phyloP scores from a whole-genome alignment of 2,329 filamentous ascomycete genomes.

The Phoma sp. region DNA sequence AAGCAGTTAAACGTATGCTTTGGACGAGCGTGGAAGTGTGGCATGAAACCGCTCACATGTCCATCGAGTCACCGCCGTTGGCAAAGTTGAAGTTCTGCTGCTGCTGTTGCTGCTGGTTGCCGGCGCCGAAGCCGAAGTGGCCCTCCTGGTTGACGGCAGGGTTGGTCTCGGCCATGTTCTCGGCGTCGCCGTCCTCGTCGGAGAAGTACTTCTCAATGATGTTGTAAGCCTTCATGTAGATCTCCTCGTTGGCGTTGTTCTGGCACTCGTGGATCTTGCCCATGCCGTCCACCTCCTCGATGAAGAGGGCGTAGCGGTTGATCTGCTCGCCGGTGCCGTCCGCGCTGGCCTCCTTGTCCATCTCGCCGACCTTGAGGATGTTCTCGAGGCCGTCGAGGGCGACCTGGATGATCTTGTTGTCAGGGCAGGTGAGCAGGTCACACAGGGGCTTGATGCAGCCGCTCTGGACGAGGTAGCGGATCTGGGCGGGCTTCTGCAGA shows the following conservation, averaged over 20 bases:
- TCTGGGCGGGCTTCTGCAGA: conserved; percentile 98
- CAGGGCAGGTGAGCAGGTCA: conserved; percentile 91
- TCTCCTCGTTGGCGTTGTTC: conserved; percentile 99
- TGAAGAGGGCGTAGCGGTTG: conserved; percentile 97
- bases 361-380: conserved; percentile 98
- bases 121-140: conserved; percentile 78
- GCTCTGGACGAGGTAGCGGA: conserved; percentile 89
- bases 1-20: conserved; percentile 8
- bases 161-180: conserved; percentile 78
- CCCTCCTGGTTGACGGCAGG: conserved; percentile 74
- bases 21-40: background rate
- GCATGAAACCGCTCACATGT: conserved; percentile 64
- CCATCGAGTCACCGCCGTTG: conserved; percentile 75
- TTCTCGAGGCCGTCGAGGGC: conserved; percentile 98
- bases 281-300: conserved; percentile 98
- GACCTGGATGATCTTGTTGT: conserved; percentile 99
- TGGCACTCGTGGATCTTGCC: conserved; percentile 99
- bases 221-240: conserved; percentile 99
- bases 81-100: conserved; percentile 94
- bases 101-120: conserved; percentile 61
- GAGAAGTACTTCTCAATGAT: conserved; percentile 99
- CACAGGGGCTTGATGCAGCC: conserved; percentile 98
- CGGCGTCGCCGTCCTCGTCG: conserved; percentile 86
- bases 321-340: conserved; percentile 67
- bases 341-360: conserved; percentile 91